Percentiles rank a stretch among this genome's conserved stretches.
Conservation (phyloP, 306 rosid species). For the Gastrolobium bilobum region DNA sequence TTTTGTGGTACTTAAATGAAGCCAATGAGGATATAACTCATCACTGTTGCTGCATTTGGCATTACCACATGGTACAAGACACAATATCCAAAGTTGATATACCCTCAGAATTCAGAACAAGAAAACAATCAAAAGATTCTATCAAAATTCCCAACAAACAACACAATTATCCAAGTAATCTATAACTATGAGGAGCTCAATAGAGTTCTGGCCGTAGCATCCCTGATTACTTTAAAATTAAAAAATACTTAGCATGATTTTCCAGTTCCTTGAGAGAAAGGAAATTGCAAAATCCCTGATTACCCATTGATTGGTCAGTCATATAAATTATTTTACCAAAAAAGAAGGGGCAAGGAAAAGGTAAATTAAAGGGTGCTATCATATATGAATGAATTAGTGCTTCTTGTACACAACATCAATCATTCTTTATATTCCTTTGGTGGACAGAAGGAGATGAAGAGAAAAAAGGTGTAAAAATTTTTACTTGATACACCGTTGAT, state of each 20-base stretch:
- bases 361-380: background rate
- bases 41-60: background rate
- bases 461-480: background rate
- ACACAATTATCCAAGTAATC: slow-evolving; percentile 3
- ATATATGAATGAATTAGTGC: background rate
- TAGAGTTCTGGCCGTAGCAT: background rate
- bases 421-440: slow-evolving; percentile 7
- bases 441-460: background rate
- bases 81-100: background rate
- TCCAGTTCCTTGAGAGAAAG: slow-evolving; percentile 8
- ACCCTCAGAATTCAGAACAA: background rate
- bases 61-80: slow-evolving; percentile 24
- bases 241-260: background rate
- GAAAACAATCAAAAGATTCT: background rate
- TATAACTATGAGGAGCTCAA: background rate
- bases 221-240: background rate
- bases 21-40: background rate
- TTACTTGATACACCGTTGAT: slow-evolving; percentile 62
- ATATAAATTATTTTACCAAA: background rate
- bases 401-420: background rate
- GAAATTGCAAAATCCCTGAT: background rate
- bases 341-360: background rate
- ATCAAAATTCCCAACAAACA: background rate
- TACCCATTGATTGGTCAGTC: slow-evolving; percentile 5
- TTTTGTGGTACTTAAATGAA: background rate